Percentiles rank a stretch among this genome's conserved stretches.
Conservation (phyloP, 352 stramenopile species). For the Thalassiosira gravida region DNA sequence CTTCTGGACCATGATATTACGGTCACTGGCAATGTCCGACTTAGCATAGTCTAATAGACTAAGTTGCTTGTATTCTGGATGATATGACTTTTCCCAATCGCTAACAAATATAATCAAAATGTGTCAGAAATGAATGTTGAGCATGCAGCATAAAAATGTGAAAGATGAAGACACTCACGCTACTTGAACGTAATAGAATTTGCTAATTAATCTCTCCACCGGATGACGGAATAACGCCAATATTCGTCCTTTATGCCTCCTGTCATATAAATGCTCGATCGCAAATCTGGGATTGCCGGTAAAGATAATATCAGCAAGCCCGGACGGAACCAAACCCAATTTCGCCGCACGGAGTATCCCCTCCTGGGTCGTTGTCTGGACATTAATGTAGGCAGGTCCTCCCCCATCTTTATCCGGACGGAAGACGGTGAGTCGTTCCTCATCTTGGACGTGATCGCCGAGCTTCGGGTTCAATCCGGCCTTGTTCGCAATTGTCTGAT, state of each 20-base stretch:
- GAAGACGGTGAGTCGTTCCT: too few relatives aligned
- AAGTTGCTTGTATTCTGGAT: constrained; percentile 37
- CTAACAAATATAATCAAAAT: constrained; percentile 15
- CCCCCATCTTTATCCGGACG: constrained; percentile 42
- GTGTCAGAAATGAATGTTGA: constrained; percentile 3
- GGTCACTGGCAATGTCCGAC: constrained; percentile 25
- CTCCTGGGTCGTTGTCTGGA: constrained; percentile 12
- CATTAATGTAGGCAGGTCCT: constrained; percentile 26
- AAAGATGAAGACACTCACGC: constrained; percentile 32
- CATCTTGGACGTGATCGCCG: too few relatives aligned
- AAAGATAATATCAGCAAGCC: constrained; percentile 14
- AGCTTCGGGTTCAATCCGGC: constrained; percentile 27
- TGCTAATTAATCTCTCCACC: constrained; percentile 54
- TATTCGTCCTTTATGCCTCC: constrained; percentile 45
- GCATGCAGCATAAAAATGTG: not conserved
- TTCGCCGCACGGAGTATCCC: constrained; percentile 27
- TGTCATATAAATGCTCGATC: constrained; percentile 22
- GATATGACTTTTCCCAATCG: constrained; percentile 52
- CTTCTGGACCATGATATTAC: constrained; percentile 38
- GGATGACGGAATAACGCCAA: constrained; percentile 62
- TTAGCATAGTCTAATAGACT: constrained; percentile 44
- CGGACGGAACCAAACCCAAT: constrained; percentile 4
- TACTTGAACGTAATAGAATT: constrained; percentile 64
- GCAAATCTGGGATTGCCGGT: constrained; percentile 8
- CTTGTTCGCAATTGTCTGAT: constrained; percentile 35